Evolutionary conservation across 257 asterid species (phyloP).

Genomic region (Forsythia viridissima): DNA sequence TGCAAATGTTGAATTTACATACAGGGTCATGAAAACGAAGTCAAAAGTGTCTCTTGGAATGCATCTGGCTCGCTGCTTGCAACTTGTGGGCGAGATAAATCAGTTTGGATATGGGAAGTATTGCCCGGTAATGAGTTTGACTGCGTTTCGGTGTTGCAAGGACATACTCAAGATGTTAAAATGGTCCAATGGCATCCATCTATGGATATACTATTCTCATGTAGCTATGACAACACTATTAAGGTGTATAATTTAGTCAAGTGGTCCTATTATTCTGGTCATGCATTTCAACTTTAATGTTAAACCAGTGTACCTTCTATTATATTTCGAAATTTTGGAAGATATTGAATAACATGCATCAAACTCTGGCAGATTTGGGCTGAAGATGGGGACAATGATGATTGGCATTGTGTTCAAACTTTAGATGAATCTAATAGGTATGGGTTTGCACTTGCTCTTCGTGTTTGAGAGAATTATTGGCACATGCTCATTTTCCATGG

Average conservation of each 20-base stretch:
- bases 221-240: conserved; percentile 83
- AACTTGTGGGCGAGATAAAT: conserved; percentile 90
- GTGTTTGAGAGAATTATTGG: too few relatives aligned
- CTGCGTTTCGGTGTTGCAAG: conserved; percentile 70
- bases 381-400: conserved; percentile 63
- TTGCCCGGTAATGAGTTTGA: conserved; percentile 78
- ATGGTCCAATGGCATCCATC: conserved; percentile 88
- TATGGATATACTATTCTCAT: conserved; percentile 69
- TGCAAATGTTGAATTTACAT: not conserved
- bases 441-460: not conserved
- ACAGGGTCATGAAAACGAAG: conserved; percentile 94
- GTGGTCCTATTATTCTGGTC: not conserved
- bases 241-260: conserved; percentile 45
- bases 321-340: not conserved
- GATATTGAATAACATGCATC: not conserved
- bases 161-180: conserved; percentile 88
- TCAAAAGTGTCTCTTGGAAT: conserved; percentile 83
- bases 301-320: not conserved
- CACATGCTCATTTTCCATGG: too few relatives aligned
- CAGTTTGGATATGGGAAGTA: conserved; percentile 93
- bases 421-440: conserved; percentile 68
- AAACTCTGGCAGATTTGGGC: conserved; percentile 67
- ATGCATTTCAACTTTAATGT: too few relatives aligned
- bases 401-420: conserved; percentile 85
- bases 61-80: conserved; percentile 73